A percentile compares a stretch with the other conserved stretches of the same genome.
phyloP scores from a whole-genome alignment of 1,139 yeast species.

The Candida mesenterica region DNA sequence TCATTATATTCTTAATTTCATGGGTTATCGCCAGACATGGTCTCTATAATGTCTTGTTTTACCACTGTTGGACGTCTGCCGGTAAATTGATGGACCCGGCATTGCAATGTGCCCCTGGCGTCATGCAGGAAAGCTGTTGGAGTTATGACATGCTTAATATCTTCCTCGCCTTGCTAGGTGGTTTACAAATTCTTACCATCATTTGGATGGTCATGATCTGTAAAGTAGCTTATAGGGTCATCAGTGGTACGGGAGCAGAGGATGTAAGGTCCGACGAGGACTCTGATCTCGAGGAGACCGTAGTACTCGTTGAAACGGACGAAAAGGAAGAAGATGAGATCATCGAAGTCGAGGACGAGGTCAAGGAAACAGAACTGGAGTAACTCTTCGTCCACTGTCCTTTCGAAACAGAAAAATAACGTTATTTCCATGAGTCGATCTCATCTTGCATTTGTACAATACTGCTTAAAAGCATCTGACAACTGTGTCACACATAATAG shows the following conservation, averaged over 20 bases:
- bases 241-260: slow-evolving; percentile 75
- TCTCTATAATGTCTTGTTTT: slow-evolving; percentile 64
- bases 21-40: slow-evolving; percentile 80
- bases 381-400: not conserved
- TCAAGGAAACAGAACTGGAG: slow-evolving; percentile 4
- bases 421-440: too few relatives aligned
- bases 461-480: too few relatives aligned
- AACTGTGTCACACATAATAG: not conserved
- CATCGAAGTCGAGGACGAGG: slow-evolving; percentile 1
- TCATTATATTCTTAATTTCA: slow-evolving; percentile 59
- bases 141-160: slow-evolving; percentile 47
- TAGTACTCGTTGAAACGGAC: too few relatives aligned
- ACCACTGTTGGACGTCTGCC: slow-evolving; percentile 45
- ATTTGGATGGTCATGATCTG: slow-evolving; percentile 76
- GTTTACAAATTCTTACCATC: slow-evolving; percentile 63
- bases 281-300: too few relatives aligned
- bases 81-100: slow-evolving; percentile 37
- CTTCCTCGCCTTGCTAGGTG: slow-evolving; percentile 58
- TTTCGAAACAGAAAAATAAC: too few relatives aligned
- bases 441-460: not conserved
- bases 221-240: slow-evolving; percentile 66
- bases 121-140: slow-evolving; percentile 51
- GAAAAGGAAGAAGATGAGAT: not conserved
- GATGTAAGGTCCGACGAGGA: slow-evolving; percentile 81
- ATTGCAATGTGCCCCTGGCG: slow-evolving; percentile 33